Conservation (phyloP, 805 yeast genomes). For the Schwanniomyces occidentalis region DNA sequence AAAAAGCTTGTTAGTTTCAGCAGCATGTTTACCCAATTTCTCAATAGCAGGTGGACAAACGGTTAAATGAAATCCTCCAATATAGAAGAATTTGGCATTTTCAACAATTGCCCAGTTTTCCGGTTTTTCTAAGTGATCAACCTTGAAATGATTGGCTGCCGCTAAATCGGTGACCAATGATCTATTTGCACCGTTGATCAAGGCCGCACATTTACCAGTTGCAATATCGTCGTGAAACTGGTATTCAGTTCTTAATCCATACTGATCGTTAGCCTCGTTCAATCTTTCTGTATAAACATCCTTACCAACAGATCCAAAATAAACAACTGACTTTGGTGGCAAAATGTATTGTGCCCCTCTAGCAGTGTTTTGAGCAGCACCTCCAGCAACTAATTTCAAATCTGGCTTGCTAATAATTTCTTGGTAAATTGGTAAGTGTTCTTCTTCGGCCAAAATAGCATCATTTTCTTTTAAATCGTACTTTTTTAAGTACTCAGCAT, state of each 20-base stretch:
- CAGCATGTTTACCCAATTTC: constrained; percentile 89
- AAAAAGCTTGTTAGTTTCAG: constrained; percentile 73
- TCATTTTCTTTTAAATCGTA: constrained; percentile 87
- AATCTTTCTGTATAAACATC: constrained; percentile 84
- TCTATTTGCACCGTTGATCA: constrained; percentile 84
- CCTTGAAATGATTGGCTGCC: constrained; percentile 96
- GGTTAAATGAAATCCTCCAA: constrained; percentile 99
- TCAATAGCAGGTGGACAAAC: constrained; percentile 94
- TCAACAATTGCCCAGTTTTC: constrained; percentile 89
- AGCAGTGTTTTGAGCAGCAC: constrained; percentile 99
- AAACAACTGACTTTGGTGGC: constrained; percentile 79
- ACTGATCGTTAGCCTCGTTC: constrained; percentile 76
- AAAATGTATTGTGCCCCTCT: constrained; percentile 95
- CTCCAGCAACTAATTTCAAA: constrained; percentile 87
- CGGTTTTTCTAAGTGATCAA: constrained; percentile 81
- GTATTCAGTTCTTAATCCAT: constrained; percentile 87
- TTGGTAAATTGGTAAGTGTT: constrained; percentile 81
- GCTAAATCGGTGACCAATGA: constrained; percentile 94
- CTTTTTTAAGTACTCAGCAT: constrained; percentile 66
- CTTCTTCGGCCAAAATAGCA: constrained; percentile 84
- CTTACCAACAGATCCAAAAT: constrained; percentile 95
- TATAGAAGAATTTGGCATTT: constrained; percentile 78
- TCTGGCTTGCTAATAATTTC: constrained; percentile 66
- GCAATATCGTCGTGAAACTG: constrained; percentile 73
- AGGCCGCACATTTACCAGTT: constrained; percentile 98